These are phyloP conservation scores for Podaxis carcinomalis DNA, from an alignment of 768 basidiomycete genomes.

Conservation along the genomic window DNA sequence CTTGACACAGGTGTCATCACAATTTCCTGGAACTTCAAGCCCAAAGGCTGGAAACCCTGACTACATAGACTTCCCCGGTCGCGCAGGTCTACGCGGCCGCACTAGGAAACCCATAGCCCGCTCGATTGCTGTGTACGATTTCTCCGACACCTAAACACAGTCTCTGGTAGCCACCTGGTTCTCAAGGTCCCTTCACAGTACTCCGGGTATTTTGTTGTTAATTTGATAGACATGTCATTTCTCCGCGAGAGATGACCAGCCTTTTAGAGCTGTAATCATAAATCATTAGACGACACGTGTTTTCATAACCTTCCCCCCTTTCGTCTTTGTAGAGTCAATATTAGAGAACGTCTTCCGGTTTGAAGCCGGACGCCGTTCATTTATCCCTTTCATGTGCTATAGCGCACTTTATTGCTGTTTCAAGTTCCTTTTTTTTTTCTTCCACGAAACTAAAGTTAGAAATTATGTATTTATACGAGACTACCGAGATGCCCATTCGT, in stretches of 20 bases:
- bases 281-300: neutral
- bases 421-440: neutral
- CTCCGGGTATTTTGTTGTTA: neutral
- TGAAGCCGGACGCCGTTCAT: neutral
- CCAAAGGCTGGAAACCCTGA: constrained; percentile 38
- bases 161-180: constrained; percentile 1
- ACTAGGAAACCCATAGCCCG: neutral
- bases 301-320: neutral
- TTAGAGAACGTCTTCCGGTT: neutral
- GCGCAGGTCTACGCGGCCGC: constrained; percentile 8
- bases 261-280: constrained; percentile 4
- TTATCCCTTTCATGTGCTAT: neutral
- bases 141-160: no score
- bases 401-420: neutral
- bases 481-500: neutral
- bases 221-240: neutral
- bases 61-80: neutral
- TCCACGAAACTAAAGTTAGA: neutral
- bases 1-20: constrained; percentile 46
- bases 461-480: neutral
- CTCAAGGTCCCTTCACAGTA: neutral
- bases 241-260: neutral
- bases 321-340: neutral
- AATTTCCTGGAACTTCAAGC: constrained; percentile 63
- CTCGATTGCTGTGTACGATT: neutral